Conservation (phyloP, 192 early-diverging fungal species). For the Umbelopsis ramanniana region DNA sequence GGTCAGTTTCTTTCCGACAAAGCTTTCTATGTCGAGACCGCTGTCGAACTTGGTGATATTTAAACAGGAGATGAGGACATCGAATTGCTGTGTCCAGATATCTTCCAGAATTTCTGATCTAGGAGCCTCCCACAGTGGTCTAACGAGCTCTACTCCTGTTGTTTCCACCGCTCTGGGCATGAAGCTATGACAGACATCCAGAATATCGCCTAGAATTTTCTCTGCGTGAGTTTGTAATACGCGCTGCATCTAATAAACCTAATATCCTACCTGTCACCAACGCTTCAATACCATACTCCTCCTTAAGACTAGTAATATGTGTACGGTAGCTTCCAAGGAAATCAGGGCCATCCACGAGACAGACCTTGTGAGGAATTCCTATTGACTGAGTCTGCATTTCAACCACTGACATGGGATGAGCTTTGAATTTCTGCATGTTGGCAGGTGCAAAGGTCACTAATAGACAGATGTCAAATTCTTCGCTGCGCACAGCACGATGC, state of each 20-base stretch:
- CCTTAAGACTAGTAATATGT: constrained; percentile 43
- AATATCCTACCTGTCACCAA: constrained; percentile 55
- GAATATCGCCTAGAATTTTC: constrained; percentile 51
- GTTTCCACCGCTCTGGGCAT: constrained; percentile 57
- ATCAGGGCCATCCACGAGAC: constrained; percentile 48
- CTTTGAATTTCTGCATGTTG: constrained; percentile 52
- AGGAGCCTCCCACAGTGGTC: constrained; percentile 62
- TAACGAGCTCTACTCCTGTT: constrained; percentile 50
- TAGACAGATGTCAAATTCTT: constrained; percentile 43
- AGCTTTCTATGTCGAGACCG: constrained; percentile 37
- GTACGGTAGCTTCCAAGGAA: constrained; percentile 53
- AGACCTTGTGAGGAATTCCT: constrained; percentile 48
- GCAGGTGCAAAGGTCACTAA: constrained; percentile 57
- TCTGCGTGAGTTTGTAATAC: background rate
- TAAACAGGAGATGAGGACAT: constrained; percentile 33
- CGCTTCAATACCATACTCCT: constrained; percentile 46
- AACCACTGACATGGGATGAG: constrained; percentile 55
- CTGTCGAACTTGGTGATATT: constrained; percentile 36
- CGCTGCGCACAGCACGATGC: constrained; percentile 42
- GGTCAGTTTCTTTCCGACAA: constrained; percentile 49
- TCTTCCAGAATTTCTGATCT: constrained; percentile 48
- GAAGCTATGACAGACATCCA: constrained; percentile 63
- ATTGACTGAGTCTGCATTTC: constrained; percentile 51
- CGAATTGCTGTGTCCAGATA: constrained; percentile 37
- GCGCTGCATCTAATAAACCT: background rate